These are phyloP conservation scores for Verticillium albo-atrum DNA, from an alignment of 2,329 filamentous ascomycete species.

Conservation along the genomic window DNA sequence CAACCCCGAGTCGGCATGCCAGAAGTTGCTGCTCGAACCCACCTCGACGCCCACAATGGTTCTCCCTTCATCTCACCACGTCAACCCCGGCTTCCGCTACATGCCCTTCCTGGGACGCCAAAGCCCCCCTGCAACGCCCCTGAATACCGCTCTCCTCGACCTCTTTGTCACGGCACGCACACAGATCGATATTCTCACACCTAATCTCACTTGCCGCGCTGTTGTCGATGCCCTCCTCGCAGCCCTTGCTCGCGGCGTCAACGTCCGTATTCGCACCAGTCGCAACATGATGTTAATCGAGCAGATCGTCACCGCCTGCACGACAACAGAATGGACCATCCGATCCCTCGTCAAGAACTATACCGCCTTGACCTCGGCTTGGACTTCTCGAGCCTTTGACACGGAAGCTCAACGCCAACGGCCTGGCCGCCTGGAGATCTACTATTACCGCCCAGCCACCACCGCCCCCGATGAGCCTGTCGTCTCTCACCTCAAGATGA, in stretches of 20 bases:
- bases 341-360: slow-evolving; percentile 54
- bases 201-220: slow-evolving; percentile 68
- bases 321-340: slow-evolving; percentile 64
- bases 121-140: slow-evolving; percentile 56
- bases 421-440: slow-evolving; percentile 50
- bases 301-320: slow-evolving; percentile 75
- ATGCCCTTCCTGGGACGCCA: slow-evolving; percentile 49
- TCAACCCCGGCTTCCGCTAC: slow-evolving; percentile 59
- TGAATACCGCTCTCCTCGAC: slow-evolving; percentile 61
- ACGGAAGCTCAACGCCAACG: slow-evolving; percentile 38
- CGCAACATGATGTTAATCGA: slow-evolving; percentile 71
- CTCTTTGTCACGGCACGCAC: slow-evolving; percentile 53
- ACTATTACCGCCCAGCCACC: slow-evolving; percentile 48
- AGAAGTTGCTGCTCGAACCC: slow-evolving; percentile 11
- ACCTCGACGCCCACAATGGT: slow-evolving; percentile 51
- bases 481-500: slow-evolving; percentile 74
- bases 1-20: slow-evolving; percentile 14
- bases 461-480: slow-evolving; percentile 52
- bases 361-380: slow-evolving; percentile 19
- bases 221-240: slow-evolving; percentile 57
- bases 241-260: slow-evolving; percentile 61
- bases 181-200: slow-evolving; percentile 67
- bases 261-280: slow-evolving; percentile 65
- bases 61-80: slow-evolving; percentile 70
- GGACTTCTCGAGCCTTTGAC: slow-evolving; percentile 13